Conservation (phyloP, 495 filamentous ascomycete species). For the Xylaria telfairii region DNA sequence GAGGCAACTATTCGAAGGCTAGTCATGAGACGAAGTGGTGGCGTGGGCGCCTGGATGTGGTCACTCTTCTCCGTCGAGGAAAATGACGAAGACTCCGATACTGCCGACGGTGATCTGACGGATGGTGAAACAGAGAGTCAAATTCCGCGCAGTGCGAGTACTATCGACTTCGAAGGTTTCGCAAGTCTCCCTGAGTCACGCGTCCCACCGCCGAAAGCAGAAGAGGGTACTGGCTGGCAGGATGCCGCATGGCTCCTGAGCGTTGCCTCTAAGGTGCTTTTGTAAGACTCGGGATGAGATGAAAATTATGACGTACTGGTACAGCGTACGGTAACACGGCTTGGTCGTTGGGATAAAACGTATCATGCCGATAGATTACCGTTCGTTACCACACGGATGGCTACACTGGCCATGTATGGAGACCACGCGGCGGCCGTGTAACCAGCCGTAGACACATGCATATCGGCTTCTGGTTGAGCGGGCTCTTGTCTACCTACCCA, state of each 20-base stretch:
- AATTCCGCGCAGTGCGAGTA: constrained; percentile 41
- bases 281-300: constrained; percentile 45
- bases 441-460: constrained; percentile 25
- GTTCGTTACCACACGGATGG: not conserved
- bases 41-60: constrained; percentile 80
- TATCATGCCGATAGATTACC: not conserved
- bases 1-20: constrained; percentile 62
- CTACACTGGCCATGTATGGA: not conserved
- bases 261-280: constrained; percentile 73
- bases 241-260: constrained; percentile 86
- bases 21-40: constrained; percentile 65
- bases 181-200: constrained; percentile 33
- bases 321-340: not conserved
- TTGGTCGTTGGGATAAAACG: not conserved
- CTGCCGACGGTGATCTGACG: constrained; percentile 45
- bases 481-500: too few relatives aligned
- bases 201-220: constrained; percentile 52
- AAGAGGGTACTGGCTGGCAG: constrained; percentile 72
- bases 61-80: constrained; percentile 75
- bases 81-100: constrained; percentile 58
- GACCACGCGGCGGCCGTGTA: constrained; percentile 20
- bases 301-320: not conserved
- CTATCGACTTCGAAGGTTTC: constrained; percentile 37
- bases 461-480: constrained; percentile 17
- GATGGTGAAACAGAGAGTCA: constrained; percentile 45